phyloP scores from a whole-genome alignment of 1,139 yeast species.

The Hemisphaericaspora subhashii region DNA sequence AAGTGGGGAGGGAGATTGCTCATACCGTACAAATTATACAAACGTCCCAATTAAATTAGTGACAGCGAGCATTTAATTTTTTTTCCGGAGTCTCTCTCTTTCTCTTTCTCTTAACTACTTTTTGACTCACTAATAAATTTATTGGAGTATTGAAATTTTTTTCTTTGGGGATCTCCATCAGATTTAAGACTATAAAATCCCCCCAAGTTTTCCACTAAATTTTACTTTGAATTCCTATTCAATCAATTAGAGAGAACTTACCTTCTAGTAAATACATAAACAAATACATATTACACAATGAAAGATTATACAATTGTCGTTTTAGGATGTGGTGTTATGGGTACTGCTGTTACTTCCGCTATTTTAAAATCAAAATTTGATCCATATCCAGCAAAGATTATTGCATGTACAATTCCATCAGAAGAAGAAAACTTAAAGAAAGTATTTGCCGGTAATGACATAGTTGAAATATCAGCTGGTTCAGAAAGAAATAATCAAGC shows the following conservation, averaged over 20 bases:
- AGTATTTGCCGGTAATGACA: slow-evolving; percentile 28
- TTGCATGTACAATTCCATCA: slow-evolving; percentile 71
- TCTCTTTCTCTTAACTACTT: no score
- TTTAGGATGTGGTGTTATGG: slow-evolving; percentile 95
- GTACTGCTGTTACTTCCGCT: slow-evolving; percentile 90
- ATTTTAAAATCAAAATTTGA: slow-evolving; percentile 50
- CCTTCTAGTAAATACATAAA: background rate
- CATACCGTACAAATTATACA: no score
- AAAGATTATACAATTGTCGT: slow-evolving; percentile 68
- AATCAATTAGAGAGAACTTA: no score
- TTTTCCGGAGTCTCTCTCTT: no score
- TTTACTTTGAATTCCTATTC: background rate
- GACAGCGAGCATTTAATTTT: no score
- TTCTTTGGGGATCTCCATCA: background rate
- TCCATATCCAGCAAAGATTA: slow-evolving; percentile 69
- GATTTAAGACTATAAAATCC: slow-evolving; percentile 1
- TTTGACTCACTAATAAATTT: no score
- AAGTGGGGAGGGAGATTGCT: no score
- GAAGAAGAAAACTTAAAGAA: slow-evolving; percentile 16
- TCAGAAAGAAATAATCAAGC: slow-evolving; percentile 53
- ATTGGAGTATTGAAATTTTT: no score
- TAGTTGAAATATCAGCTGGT: slow-evolving; percentile 56
- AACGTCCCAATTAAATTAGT: no score
- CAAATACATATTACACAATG: slow-evolving; percentile 18
- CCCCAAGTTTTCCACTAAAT: background rate